phyloP scores from a whole-genome alignment of 2,329 filamentous ascomycete species.

The Diaporthe caulivora region DNA sequence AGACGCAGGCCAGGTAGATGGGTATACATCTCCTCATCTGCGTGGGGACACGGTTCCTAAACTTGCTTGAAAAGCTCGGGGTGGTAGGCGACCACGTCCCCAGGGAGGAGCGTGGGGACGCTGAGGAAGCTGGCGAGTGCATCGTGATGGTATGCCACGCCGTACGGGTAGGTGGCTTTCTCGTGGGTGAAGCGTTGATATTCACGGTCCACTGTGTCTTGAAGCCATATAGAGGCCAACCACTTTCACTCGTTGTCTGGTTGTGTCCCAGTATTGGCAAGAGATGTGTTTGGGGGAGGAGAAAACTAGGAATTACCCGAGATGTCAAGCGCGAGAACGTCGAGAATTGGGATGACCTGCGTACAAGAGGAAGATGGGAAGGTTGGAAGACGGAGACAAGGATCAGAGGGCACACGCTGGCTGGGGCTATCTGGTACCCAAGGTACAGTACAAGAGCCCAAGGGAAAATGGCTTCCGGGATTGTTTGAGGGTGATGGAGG shows the following conservation, averaged over 20 bases:
- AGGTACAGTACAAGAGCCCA: conserved; percentile 27
- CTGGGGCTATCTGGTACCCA: conserved; percentile 19
- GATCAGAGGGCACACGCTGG: conserved; percentile 7
- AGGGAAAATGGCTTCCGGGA: conserved; percentile 27
- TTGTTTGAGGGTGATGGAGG: conserved; percentile 26
- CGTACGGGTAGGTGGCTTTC: conserved; percentile 8
- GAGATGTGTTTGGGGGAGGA: not conserved
- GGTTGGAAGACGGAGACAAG: conserved; percentile 21
- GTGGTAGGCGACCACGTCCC: conserved; percentile 44
- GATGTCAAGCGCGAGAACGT: conserved; percentile 8
- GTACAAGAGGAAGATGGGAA: conserved; percentile 30
- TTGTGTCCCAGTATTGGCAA: not conserved
- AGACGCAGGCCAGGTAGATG: conserved; percentile 58
- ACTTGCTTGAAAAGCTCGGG: conserved; percentile 44
- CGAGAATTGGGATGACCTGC: conserved; percentile 23
- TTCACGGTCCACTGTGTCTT: not conserved
- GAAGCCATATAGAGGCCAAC: conserved; percentile 1
- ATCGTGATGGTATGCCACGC: conserved; percentile 32
- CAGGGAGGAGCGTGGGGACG: conserved; percentile 37
- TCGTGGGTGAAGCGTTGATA: conserved; percentile 20
- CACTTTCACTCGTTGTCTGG: not conserved
- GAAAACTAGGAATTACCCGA: conserved; percentile 6
- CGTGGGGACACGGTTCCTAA: conserved; percentile 47
- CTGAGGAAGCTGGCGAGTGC: conserved; percentile 34
- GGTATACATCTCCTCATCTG: conserved; percentile 59